These are phyloP conservation scores for Conticribra guillardii DNA, from an alignment of 108 stramenopile species.

Conservation along the genomic window DNA sequence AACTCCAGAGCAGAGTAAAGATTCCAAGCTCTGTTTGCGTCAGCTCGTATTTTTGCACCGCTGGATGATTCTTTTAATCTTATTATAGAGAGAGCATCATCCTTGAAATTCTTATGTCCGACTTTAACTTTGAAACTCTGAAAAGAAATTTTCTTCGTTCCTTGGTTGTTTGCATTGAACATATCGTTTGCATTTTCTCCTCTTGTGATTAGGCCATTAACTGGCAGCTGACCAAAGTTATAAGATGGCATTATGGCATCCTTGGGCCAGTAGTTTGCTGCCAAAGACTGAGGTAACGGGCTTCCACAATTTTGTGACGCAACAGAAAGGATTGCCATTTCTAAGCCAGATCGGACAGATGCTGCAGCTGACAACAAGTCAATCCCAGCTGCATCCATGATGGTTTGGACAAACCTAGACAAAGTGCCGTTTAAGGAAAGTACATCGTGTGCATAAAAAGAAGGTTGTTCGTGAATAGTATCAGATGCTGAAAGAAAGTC, in stretches of 20 bases:
- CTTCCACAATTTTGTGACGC: slow-evolving; percentile 56
- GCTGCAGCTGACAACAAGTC: slow-evolving; percentile 22
- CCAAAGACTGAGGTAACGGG: slow-evolving; percentile 66
- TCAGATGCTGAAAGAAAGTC: slow-evolving; percentile 23
- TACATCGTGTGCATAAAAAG: slow-evolving; percentile 50
- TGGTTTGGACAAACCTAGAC: slow-evolving; percentile 40
- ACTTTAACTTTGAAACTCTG: slow-evolving; percentile 82
- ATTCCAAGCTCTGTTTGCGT: slow-evolving; percentile 83
- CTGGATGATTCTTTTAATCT: slow-evolving; percentile 17
- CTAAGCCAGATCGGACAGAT: slow-evolving; percentile 76
- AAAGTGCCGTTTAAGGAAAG: slow-evolving; percentile 64
- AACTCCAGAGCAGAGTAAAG: slow-evolving; percentile 51
- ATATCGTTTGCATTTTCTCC: slow-evolving; percentile 8
- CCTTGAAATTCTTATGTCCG: slow-evolving; percentile 55
- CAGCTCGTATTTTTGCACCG: slow-evolving; percentile 52
- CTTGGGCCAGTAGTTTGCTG: slow-evolving; percentile 19
- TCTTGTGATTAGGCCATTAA: slow-evolving; percentile 78
- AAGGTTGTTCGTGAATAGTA: slow-evolving; percentile 17
- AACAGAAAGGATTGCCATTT: slow-evolving; percentile 83
- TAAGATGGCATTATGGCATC: slow-evolving; percentile 3
- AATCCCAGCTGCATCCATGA: slow-evolving; percentile 39
- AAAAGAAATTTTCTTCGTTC: slow-evolving; percentile 31
- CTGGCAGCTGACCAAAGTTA: slow-evolving; percentile 33
- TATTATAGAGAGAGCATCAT: slow-evolving; percentile 49
- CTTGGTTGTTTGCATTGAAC: not conserved